phyloP scores from a whole-genome alignment of 129 eudicot species.

The Tagetes erecta region DNA sequence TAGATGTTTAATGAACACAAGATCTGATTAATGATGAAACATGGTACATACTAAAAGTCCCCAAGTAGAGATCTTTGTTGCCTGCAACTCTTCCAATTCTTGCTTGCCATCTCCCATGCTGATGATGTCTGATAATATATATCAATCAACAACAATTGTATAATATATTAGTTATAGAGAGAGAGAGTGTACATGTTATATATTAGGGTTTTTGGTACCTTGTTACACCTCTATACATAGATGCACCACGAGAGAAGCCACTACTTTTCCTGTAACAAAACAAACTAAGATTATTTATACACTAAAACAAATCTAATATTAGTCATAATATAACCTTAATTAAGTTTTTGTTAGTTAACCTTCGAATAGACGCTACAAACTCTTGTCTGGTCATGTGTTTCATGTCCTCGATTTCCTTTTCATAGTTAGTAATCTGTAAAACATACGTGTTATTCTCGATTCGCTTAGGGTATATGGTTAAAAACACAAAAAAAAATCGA shows the following conservation, averaged over 20 bases:
- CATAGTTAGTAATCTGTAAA: conserved; percentile 81
- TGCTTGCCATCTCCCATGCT: conserved; percentile 99
- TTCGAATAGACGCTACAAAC: conserved; percentile 91
- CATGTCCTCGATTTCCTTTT: conserved; percentile 96
- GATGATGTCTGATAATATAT: conserved; percentile 73
- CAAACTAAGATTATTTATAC: neutral
- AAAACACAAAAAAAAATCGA: neutral
- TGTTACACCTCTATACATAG: conserved; percentile 98
- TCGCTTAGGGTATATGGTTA: neutral
- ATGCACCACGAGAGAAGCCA: conserved; percentile 98
- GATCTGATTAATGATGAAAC: conserved; percentile 8
- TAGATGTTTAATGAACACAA: conserved; percentile 17
- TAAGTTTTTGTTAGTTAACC: conserved; percentile 30
- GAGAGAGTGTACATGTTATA: neutral
- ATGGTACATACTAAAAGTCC: conserved; percentile 86
- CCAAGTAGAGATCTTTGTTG: conserved; percentile 98
- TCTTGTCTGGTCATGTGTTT: conserved; percentile 98
- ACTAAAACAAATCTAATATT: too few relatives aligned
- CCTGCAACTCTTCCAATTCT: conserved; percentile 99
- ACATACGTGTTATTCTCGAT: neutral
- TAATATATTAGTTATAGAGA: neutral
- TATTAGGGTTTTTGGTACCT: conserved; percentile 51
- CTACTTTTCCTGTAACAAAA: conserved; percentile 76
- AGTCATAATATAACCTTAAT: too few relatives aligned
- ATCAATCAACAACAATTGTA: neutral